These are phyloP conservation scores for Parastagonospora avenae DNA, from an alignment of 2,329 filamentous ascomycete genomes.

Conservation along the genomic window DNA sequence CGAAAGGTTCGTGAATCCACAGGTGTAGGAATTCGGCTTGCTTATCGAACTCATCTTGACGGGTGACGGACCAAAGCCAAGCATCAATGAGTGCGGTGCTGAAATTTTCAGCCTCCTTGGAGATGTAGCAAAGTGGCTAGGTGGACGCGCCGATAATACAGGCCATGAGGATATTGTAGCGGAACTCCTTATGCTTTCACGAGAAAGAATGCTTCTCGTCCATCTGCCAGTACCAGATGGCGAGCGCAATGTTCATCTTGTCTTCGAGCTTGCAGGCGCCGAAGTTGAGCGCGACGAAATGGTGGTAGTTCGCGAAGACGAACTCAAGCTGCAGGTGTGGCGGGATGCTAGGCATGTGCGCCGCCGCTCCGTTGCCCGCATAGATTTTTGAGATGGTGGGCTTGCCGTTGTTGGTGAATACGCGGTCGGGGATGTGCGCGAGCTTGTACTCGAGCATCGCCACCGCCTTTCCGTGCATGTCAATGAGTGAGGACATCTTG, in stretches of 20 bases:
- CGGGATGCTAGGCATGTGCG: not conserved
- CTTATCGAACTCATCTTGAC: no score
- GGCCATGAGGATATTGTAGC: slow-evolving; percentile 1
- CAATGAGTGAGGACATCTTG: not conserved
- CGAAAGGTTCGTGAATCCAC: no score
- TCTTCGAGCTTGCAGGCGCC: slow-evolving; percentile 4
- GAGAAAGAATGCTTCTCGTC: slow-evolving; percentile 8
- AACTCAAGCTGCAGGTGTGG: not conserved
- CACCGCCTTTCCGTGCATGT: not conserved
- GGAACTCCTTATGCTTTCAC: not conserved
- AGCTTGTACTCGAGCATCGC: not conserved
- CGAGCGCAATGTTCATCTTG: not conserved
- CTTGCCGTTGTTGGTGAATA: not conserved
- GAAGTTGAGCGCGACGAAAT: not conserved
- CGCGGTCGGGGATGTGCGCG: not conserved
- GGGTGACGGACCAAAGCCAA: no score
- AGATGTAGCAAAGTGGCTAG: no score
- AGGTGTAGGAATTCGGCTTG: no score
- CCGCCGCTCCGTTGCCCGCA: not conserved
- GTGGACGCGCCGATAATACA: no score
- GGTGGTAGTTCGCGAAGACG: slow-evolving; percentile 1
- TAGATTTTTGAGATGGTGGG: not conserved
- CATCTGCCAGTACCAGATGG: slow-evolving; percentile 8
- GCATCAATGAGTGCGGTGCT: no score
- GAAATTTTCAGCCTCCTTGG: no score